Evolutionary conservation across 345 rosid species (phyloP).

Genomic region (Trapa incisa): DNA sequence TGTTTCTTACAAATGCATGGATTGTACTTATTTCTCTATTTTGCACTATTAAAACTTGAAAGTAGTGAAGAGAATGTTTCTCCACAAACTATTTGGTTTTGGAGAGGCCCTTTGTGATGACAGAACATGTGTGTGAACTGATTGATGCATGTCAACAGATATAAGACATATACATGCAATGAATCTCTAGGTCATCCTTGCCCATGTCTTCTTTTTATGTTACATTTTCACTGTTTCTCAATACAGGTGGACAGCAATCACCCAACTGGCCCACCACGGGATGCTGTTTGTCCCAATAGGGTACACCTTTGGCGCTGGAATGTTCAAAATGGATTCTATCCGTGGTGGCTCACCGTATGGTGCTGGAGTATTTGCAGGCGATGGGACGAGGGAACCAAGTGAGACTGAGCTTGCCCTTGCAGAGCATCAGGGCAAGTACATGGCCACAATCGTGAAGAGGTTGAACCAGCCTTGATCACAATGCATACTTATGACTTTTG

Average conservation of each 20-base stretch:
- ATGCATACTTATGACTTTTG: not conserved
- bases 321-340: conserved; percentile 39
- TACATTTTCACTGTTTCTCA: not conserved
- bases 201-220: not conserved
- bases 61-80: not conserved
- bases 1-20: not conserved
- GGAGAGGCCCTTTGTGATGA: not conserved
- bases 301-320: conserved; percentile 49
- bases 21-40: not conserved
- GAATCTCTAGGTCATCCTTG: not conserved
- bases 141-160: too few relatives aligned
- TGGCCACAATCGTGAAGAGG: conserved; percentile 46
- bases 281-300: conserved; percentile 54
- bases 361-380: conserved; percentile 49
- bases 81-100: not conserved
- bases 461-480: conserved; percentile 15
- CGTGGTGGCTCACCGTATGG: conserved; percentile 56
- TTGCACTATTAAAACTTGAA: not conserved
- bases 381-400: conserved; percentile 38
- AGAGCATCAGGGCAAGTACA: conserved; percentile 51
- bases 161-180: not conserved
- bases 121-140: not conserved
- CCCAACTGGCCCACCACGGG: conserved; percentile 52
- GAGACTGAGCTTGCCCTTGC: conserved; percentile 41
- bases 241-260: conserved; percentile 63